Conservation (phyloP, 148 eudicot genomes). For the Rhododendron griersonianum region DNA sequence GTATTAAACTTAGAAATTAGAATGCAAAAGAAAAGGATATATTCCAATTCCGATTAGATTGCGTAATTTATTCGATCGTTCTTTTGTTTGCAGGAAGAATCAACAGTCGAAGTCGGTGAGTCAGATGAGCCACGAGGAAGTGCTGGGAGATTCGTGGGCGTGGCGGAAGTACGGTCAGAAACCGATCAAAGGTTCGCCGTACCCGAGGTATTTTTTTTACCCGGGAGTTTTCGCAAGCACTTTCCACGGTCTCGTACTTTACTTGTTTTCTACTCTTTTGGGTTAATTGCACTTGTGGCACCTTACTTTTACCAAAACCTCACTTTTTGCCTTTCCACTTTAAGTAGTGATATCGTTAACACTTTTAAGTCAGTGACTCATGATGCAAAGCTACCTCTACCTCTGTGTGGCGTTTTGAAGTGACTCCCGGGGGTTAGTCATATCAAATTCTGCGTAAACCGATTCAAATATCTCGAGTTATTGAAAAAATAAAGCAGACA, state of each 20-base stretch:
- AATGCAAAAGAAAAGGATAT: not conserved
- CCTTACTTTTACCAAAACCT: not conserved
- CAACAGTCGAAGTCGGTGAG: constrained; percentile 38
- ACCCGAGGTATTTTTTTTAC: constrained; percentile 62
- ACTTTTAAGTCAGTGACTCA: not conserved
- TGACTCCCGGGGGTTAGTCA: not conserved
- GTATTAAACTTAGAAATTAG: not conserved
- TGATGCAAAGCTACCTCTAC: not conserved
- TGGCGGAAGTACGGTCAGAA: constrained; percentile 95
- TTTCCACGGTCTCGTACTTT: not conserved
- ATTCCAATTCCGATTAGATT: not conserved
- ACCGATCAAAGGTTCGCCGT: constrained; percentile 85
- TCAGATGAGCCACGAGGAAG: constrained; percentile 44
- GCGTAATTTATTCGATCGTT: not conserved
- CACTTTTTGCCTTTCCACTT: not conserved
- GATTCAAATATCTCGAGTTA: not conserved
- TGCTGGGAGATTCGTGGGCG: constrained; percentile 59
- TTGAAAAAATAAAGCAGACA: not conserved
- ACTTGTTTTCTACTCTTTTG: not conserved
- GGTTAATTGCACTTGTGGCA: not conserved
- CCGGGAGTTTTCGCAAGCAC: not conserved
- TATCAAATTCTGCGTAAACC: not conserved
- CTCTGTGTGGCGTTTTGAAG: not conserved
- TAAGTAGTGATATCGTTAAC: not conserved
- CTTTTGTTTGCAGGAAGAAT: constrained; percentile 30